phyloP scores from a whole-genome alignment of 257 asterid genomes.

The Nicotiana otophora region DNA sequence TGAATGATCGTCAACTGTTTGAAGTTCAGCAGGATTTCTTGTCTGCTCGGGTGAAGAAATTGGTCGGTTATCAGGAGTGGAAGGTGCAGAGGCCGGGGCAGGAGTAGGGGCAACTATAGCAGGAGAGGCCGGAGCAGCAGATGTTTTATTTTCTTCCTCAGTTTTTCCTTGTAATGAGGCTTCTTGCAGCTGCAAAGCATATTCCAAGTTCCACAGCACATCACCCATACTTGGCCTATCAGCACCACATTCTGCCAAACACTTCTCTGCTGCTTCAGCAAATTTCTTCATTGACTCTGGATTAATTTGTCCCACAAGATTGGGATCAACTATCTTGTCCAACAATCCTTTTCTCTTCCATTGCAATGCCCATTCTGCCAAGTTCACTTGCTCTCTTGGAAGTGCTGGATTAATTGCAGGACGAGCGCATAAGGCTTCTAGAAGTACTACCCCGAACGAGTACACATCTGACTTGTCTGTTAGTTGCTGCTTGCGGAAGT shows the following conservation, averaged over 20 bases:
- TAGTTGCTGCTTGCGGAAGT: constrained; percentile 79
- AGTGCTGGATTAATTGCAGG: constrained; percentile 72
- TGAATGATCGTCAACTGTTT: constrained; percentile 57
- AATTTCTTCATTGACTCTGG: constrained; percentile 73
- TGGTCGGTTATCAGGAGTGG: constrained; percentile 20
- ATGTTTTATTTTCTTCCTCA: constrained; percentile 30
- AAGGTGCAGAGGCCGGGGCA: constrained; percentile 6
- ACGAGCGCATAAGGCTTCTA: constrained; percentile 75
- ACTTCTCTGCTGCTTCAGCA: constrained; percentile 85
- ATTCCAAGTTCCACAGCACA: constrained; percentile 82
- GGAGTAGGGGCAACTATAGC: constrained; percentile 12
- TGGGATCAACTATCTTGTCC: constrained; percentile 77
- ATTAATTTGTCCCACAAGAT: constrained; percentile 50
- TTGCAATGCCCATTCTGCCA: constrained; percentile 96
- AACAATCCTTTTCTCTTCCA: constrained; percentile 80
- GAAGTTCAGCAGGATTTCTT: constrained; percentile 30
- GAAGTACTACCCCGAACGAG: constrained; percentile 75
- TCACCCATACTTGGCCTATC: constrained; percentile 97
- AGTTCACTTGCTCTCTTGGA: constrained; percentile 87
- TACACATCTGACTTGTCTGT: constrained; percentile 88
- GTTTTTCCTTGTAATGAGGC: constrained; percentile 35
- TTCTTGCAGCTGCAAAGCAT: constrained; percentile 83
- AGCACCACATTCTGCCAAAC: constrained; percentile 79
- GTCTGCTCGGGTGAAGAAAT: constrained; percentile 19
- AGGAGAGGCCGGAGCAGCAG: constrained; percentile 10